Evolutionary conservation across 345 rosid genomes (phyloP), one percentile per base, ranked within the genome.

Genomic region (Jatropha curcas): DNA sequence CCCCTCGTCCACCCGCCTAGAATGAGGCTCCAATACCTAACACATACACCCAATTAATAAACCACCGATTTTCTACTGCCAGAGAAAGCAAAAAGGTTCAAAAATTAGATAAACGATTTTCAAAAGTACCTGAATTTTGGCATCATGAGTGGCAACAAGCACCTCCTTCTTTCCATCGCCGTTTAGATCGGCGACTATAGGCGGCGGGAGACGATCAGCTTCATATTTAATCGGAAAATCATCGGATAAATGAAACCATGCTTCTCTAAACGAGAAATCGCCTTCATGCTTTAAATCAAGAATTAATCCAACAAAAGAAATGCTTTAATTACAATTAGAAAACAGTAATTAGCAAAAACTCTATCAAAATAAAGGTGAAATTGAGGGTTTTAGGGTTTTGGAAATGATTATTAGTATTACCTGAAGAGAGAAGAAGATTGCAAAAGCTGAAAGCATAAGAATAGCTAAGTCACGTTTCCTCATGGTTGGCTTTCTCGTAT

Each of bases 381-480:
- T 13, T 8, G 51, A 16, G 57, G 53, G 4, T 16, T 19, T 50
- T 28, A 50, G 41, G 70, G 58, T 66, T 66, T 46, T 14, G 37
- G 2, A 43, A 16, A 19, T 13, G 34, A 65, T 46, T n/a, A n/a
- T n/a, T n/a, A n/a, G n/a, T n/a, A n/a, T n/a, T 66, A 90, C 99
- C 96, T 93, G 98, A 70, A 96, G 98, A 76, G 97, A 93, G 91
- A 96, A 96, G 95, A 96, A 93, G 71, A 96, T 87, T 60, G 99
- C 97, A 76, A 96, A 91, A 50, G 97, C 97, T 56, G 90, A 89
- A 70, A 96, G 98, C 91, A 96, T 93, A 75, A 96, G 90, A 76
- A 91, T 91, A 27, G 97, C 94, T 72, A 93, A 81, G 83, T 96
- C 99, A 11, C 98, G 93, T 82, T 91, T 96, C 92, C 98, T 93